Evolutionary conservation across 148 eudicot species (phyloP).

Genomic region (Diospyros kaki): DNA sequence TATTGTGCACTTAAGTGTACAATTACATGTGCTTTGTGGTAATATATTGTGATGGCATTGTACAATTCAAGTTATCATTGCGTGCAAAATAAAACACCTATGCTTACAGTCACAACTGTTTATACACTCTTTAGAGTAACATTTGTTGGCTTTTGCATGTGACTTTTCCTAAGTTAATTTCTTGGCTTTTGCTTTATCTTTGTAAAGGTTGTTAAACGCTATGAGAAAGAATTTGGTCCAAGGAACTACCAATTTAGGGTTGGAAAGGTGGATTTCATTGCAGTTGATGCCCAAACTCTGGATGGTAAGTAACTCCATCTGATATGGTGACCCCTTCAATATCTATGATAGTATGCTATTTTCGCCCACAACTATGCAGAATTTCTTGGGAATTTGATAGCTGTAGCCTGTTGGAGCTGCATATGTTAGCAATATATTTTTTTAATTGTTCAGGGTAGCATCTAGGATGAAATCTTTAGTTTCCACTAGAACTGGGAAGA

Average conservation of each 20-base stretch:
- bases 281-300: slow-evolving; percentile 77
- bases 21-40: too few species aligned
- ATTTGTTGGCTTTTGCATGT: not conserved
- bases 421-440: not conserved
- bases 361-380: not conserved
- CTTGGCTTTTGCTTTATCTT: slow-evolving; percentile 2
- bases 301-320: slow-evolving; percentile 51
- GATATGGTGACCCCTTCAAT: not conserved
- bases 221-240: slow-evolving; percentile 67
- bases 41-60: too few species aligned
- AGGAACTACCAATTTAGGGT: slow-evolving; percentile 60
- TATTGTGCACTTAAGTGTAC: too few species aligned
- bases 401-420: not conserved
- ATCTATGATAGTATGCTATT: not conserved
- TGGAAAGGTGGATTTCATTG: slow-evolving; percentile 82
- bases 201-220: slow-evolving; percentile 62
- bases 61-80: too few species aligned
- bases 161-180: not conserved
- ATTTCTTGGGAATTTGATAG: not conserved
- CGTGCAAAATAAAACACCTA: too few species aligned
- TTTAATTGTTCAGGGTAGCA: not conserved
- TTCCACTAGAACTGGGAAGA: not conserved
- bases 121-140: not conserved
- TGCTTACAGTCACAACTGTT: not conserved
- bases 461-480: not conserved